Conservation (phyloP, 208 protist species). For the Plasmodiophora brassicae region DNA sequence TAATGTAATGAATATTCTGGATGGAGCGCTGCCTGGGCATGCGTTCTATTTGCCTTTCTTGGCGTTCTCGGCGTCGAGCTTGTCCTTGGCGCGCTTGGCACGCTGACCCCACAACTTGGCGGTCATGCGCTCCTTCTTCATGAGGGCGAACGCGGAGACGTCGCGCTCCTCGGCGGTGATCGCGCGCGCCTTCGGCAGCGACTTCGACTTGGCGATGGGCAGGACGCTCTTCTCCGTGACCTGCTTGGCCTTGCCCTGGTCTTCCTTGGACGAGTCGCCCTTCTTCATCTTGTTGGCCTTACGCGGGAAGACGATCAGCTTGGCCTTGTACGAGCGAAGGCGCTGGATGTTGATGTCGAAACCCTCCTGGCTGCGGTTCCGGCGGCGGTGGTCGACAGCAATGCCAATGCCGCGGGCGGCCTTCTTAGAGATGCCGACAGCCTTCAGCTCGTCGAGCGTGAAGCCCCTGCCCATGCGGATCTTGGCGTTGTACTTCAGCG, state of each 20-base stretch:
- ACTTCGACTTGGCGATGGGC: neutral
- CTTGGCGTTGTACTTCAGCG: slow-evolving; percentile 62
- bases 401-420: slow-evolving; percentile 58
- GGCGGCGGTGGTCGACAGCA: slow-evolving; percentile 57
- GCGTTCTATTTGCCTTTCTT: slow-evolving; percentile 36
- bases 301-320: slow-evolving; percentile 58
- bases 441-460: slow-evolving; percentile 62
- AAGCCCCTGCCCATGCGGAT: slow-evolving; percentile 64
- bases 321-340: slow-evolving; percentile 55
- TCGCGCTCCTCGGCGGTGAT: slow-evolving; percentile 38
- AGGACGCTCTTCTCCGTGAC: slow-evolving; percentile 46
- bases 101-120: slow-evolving; percentile 24
- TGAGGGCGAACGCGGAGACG: neutral
- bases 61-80: slow-evolving; percentile 27
- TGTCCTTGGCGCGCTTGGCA: slow-evolving; percentile 33
- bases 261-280: slow-evolving; percentile 46
- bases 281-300: slow-evolving; percentile 40
- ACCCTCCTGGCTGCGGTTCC: slow-evolving; percentile 56
- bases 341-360: slow-evolving; percentile 54
- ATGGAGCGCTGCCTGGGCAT: too few relatives aligned
- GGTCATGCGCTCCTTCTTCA: slow-evolving; percentile 25
- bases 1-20: too few relatives aligned
- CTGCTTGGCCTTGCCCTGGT: slow-evolving; percentile 47
- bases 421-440: slow-evolving; percentile 44
- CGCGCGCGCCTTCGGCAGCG: neutral